phyloP scores from a whole-genome alignment of 495 filamentous ascomycete species.

The Xylaria longipes region DNA sequence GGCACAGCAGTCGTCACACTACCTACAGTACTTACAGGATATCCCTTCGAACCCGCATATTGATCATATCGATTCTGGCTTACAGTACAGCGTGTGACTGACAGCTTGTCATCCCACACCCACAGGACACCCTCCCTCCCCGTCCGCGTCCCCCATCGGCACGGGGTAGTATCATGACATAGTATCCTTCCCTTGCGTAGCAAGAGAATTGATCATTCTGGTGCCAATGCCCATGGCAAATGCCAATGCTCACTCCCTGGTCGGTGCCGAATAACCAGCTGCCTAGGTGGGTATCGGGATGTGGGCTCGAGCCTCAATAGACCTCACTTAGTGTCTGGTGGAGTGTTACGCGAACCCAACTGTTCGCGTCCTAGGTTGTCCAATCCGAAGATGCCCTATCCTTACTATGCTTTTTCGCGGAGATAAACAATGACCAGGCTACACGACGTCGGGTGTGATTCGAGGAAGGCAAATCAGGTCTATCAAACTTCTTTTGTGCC shows the following conservation, averaged over 20 bases:
- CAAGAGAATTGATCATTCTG: background rate
- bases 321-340: slow-evolving; percentile 4
- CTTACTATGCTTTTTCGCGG: background rate
- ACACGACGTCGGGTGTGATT: background rate
- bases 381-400: background rate
- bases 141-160: background rate
- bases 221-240: background rate
- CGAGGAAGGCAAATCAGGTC: background rate
- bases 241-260: background rate
- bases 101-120: background rate
- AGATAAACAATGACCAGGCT: background rate
- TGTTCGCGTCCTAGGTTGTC: background rate
- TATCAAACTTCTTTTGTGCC: background rate
- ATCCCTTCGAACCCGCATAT: background rate
- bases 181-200: background rate
- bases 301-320: slow-evolving; percentile 22
- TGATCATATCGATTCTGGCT: background rate
- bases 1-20: slow-evolving; percentile 20
- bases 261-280: slow-evolving; percentile 4
- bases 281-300: slow-evolving; percentile 23
- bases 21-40: background rate
- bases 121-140: background rate
- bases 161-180: background rate
- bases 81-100: background rate
- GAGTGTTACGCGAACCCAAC: background rate